Base-by-base conservation (phyloP, 2,329 filamentous ascomycete genomes). In the Neofusicoccum laricinum region DNA sequence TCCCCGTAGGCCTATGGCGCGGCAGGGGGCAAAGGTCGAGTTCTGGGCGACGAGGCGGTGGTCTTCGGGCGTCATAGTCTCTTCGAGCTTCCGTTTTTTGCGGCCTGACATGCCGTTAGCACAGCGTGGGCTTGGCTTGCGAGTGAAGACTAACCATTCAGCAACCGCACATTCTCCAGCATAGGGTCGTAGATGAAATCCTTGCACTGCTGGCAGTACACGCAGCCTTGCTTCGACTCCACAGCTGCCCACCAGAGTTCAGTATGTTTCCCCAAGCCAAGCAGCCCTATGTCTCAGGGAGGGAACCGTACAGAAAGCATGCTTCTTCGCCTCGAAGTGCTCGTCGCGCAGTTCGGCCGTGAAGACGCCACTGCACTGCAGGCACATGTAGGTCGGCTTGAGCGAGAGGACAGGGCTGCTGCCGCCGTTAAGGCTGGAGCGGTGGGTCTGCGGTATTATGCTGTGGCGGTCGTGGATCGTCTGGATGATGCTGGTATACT, bases 101-200 rank as follows among this genome's bases (percentile, higher is more conserved):
- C 83, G 69, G 67, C 62, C 55, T 38, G 36, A 17, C 1, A 25
- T 3, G 17, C 4, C 36, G 11, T 46, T 25, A 53, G 49, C 19
- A 38, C 49, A 15, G 17, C 17, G 5, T n/a, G 8, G 8, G 7
- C 3, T 14, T 34, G 21, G 14, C 7, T 15, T 2, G 14, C n/a
- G 25, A 38, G 21, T 48, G 12, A 14, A 5, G 10, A 74, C 82
- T 69, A 77, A 90, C 88, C 86, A 68, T 91, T 91, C 64, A 88
- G 84, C 46, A 91, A 78, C 66, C 91, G 85, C 64, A 93, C 84
- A 61, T 90, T 88, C 72, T 95, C 91, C 4, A 95, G 81, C 5
- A 89, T 90, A 5, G 90, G 90, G 69, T 95, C 91, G 83, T 91
- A 94, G 36, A 95, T 88, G 68, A 92, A 88, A 74, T 95, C 91